Conservation (phyloP, 441 rosid genomes). For the Mallotus repandus region DNA sequence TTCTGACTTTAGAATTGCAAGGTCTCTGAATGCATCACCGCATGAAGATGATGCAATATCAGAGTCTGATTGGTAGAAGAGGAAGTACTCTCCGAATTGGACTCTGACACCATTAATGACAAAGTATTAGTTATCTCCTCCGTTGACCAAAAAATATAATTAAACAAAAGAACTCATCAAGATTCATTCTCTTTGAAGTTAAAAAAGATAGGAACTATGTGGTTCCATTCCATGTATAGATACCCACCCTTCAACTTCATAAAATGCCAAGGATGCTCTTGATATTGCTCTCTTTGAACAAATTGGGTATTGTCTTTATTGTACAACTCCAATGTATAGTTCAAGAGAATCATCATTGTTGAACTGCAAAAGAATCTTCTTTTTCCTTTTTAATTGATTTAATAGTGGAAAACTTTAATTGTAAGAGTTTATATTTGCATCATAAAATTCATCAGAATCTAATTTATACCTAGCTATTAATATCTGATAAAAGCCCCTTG, state of each 20-base stretch:
- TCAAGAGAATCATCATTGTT: constrained; percentile 23
- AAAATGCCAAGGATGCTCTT: constrained; percentile 29
- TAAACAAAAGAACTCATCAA: background rate
- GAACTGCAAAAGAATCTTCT: constrained; percentile 24
- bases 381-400: background rate
- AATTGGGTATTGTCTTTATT: constrained; percentile 17
- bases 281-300: constrained; percentile 5
- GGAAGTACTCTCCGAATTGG: constrained; percentile 42
- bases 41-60: constrained; percentile 36
- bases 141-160: constrained; percentile 2
- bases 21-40: constrained; percentile 19
- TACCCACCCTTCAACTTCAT: constrained; percentile 49
- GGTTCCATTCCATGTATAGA: background rate
- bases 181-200: background rate
- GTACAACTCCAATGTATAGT: constrained; percentile 43
- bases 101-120: constrained; percentile 40
- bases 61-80: constrained; percentile 47
- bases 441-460: too few relatives aligned
- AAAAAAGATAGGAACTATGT: background rate
- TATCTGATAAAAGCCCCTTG: constrained; percentile 34
- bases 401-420: background rate
- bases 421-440: too few relatives aligned
- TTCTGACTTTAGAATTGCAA: constrained; percentile 23
- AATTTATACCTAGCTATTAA: constrained; percentile 27
- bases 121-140: constrained; percentile 31